Evolutionary conservation across 169 alveolate species (phyloP).

Genomic region (Eimeria brunetti): DNA sequence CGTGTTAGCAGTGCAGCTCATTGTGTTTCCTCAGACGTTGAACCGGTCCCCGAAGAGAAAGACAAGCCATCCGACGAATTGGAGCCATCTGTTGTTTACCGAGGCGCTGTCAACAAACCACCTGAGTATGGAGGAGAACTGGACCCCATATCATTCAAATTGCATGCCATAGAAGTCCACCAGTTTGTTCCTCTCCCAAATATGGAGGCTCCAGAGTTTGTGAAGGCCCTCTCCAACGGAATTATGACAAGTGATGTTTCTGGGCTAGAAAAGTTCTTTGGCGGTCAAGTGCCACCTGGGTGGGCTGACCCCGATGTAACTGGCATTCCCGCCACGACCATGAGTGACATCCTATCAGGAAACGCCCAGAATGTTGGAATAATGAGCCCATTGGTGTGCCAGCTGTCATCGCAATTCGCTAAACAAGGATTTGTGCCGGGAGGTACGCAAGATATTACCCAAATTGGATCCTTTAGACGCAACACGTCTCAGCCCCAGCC

Average conservation of each 20-base stretch:
- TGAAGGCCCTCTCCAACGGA: constrained; percentile 85
- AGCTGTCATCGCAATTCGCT: constrained; percentile 76
- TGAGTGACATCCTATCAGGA: constrained; percentile 90
- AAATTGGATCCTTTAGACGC: constrained; percentile 59
- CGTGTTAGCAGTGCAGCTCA: background rate
- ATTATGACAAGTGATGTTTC: constrained; percentile 83
- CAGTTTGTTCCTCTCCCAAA: constrained; percentile 91
- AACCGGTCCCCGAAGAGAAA: constrained; percentile 74
- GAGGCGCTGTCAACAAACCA: constrained; percentile 85
- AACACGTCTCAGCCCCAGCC: constrained; percentile 49
- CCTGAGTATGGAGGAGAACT: constrained; percentile 87
- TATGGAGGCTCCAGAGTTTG: constrained; percentile 87
- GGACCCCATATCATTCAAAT: constrained; percentile 89
- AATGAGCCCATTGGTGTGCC: constrained; percentile 77
- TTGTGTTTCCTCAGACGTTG: constrained; percentile 10
- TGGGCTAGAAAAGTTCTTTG: constrained; percentile 85
- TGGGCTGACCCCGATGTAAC: constrained; percentile 92
- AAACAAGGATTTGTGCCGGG: constrained; percentile 74
- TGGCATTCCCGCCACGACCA: constrained; percentile 92
- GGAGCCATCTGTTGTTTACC: constrained; percentile 86
- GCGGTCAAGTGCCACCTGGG: constrained; percentile 86
- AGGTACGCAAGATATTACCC: constrained; percentile 63
- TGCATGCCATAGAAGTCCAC: constrained; percentile 93
- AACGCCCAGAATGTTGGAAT: constrained; percentile 81
- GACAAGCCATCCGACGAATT: constrained; percentile 72